Evolutionary conservation across 495 filamentous ascomycete species (phyloP).

Genomic region (Tuber borchii): DNA sequence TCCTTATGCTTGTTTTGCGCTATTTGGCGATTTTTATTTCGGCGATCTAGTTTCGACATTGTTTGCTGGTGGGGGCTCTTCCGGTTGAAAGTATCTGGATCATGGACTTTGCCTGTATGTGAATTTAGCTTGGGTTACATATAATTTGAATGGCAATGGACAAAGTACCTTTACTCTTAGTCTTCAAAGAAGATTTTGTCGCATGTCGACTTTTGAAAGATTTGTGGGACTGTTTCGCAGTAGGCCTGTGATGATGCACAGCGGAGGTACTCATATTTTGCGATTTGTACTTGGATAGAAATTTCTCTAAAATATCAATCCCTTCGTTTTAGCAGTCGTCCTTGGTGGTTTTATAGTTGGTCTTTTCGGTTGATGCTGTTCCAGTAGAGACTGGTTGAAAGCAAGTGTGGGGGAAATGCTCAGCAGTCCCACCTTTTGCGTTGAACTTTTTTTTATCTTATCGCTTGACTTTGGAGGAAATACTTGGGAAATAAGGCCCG

Average conservation of each 20-base stretch:
- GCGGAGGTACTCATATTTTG: constrained; percentile 27
- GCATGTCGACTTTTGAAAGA: constrained; percentile 84
- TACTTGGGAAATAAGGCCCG: background rate
- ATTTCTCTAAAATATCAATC: constrained; percentile 8
- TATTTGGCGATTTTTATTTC: constrained; percentile 85
- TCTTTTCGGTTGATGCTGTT: background rate
- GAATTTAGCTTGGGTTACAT: constrained; percentile 42
- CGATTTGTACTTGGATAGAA: background rate
- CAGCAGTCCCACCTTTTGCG: constrained; percentile 16
- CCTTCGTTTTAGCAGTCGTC: background rate
- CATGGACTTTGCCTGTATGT: constrained; percentile 37
- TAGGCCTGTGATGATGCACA: constrained; percentile 78
- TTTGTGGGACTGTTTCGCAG: constrained; percentile 79
- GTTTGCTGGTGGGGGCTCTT: constrained; percentile 91
- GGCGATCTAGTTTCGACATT: constrained; percentile 91
- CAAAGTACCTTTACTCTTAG: constrained; percentile 67
- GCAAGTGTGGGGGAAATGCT: constrained; percentile 14
- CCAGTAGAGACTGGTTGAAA: background rate
- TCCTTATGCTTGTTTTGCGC: constrained; percentile 73
- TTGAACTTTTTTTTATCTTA: constrained; percentile 18
- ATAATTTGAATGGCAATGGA: background rate
- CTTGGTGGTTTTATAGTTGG: background rate
- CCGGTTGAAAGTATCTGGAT: constrained; percentile 52
- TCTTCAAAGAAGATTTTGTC: constrained; percentile 76
- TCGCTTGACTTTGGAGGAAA: no score